Conservation (phyloP, 352 stramenopile genomes). For the Pythium myriotylum region DNA sequence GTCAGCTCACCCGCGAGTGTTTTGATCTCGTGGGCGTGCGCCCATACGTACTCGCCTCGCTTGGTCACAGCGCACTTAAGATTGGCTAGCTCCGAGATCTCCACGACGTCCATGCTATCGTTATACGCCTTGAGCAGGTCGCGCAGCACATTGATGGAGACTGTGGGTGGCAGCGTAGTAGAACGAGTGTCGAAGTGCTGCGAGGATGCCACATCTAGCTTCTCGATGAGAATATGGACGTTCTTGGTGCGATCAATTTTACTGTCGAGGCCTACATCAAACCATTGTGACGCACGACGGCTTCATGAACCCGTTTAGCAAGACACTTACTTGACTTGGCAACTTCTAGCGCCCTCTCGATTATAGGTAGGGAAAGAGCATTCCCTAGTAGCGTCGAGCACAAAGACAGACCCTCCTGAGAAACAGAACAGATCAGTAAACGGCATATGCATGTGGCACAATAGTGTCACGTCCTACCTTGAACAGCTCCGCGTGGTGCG, state of each 20-base stretch:
- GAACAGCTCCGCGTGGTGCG: background rate
- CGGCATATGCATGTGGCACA: no score
- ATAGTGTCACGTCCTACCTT: no score
- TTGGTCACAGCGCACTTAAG: conserved; percentile 13
- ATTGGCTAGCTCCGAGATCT: conserved; percentile 15
- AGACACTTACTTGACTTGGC: conserved; percentile 11
- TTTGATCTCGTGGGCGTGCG: conserved; percentile 1
- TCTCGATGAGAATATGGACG: conserved; percentile 22
- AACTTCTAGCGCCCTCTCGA: conserved; percentile 1
- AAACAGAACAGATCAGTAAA: background rate
- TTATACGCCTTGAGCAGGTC: conserved; percentile 15
- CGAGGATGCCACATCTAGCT: background rate
- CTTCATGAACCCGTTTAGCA: no score
- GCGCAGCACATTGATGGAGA: background rate
- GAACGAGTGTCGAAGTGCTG: background rate
- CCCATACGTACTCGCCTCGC: conserved; percentile 14
- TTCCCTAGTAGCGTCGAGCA: conserved; percentile 7
- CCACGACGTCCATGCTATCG: conserved; percentile 3
- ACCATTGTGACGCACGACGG: no score
- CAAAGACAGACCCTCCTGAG: conserved; percentile 7
- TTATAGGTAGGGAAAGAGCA: background rate
- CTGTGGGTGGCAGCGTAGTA: background rate
- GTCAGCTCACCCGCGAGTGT: background rate
- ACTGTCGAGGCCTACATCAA: no score
- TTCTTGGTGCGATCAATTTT: background rate